Base-by-base conservation (phyloP, 352 stramenopile genomes). In the Globisporangium cylindrosporum region DNA sequence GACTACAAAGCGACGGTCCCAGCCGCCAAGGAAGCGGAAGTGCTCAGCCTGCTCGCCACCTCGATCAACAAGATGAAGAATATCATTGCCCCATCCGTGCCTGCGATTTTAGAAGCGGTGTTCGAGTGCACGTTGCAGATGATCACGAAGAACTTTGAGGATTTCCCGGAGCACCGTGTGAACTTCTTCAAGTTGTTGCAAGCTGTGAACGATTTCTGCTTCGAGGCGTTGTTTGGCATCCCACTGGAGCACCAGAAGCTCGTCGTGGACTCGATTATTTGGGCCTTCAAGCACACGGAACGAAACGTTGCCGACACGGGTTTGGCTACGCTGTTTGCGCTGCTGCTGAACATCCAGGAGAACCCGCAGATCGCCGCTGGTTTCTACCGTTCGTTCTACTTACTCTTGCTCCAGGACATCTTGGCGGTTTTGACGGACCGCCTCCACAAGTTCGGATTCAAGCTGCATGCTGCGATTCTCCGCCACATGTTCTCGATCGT, bases 281-380 rank as follows among this genome's bases (percentile, higher is more conserved):
- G 98, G 98, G 98, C 97, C 10, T 99, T 99, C 82, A 99, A 99
- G 83, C 98, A 99, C 78, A 99, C 97, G 24, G 98, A 99, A 76
- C 89, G 98, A 64, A 99, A 99, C 68, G 98, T 99, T 64, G 92
- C 95, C 24, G 97, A 99, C 73, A 99, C 92, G 84, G 96, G 96
- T 59, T 87, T 99, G 6, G 95, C 98, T 20, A 99, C 98, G 68
- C 82, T 99, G 67, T 94, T 98, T 73, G 96, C 98, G 46, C 76
- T 99, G 53, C 77, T 99, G 43, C 78, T 97, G 56, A 99, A 99
- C 82, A 97, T 99, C 59, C 92, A 95, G 65, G 91, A 92, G 68
- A 97, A 96, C 55, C 92, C 94, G 4, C 86, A 95, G 73, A 95
- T 99, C 43, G 92, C 97, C 1, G 97, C 98, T 60, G 88, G 88